Percentiles rank a stretch among this genome's conserved stretches.
phyloP scores from a whole-genome alignment of 2,329 filamentous ascomycete genomes.

The Dissoconium aciculare region DNA sequence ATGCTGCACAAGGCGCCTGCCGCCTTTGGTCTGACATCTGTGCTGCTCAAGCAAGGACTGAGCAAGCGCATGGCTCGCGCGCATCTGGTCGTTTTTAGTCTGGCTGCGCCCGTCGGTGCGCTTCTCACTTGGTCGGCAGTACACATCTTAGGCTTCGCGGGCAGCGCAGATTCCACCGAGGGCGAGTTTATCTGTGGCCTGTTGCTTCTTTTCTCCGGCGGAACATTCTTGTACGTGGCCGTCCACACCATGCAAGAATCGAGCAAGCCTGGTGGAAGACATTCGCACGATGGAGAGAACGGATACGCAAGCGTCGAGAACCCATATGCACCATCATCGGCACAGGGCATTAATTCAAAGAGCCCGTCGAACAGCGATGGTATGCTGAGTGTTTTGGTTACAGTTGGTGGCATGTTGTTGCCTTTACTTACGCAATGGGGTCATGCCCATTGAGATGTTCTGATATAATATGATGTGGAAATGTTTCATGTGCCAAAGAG shows the following conservation, averaged over 20 bases:
- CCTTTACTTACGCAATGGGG: conserved; percentile 66
- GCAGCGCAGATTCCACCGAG: conserved; percentile 40
- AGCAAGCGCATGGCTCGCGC: conserved; percentile 71
- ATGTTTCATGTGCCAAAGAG: too few relatives aligned
- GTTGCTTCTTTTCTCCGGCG: conserved; percentile 83
- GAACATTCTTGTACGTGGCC: conserved; percentile 94
- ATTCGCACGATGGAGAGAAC: conserved; percentile 26
- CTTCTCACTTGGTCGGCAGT: conserved; percentile 70
- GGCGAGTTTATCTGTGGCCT: conserved; percentile 84
- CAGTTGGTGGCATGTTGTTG: conserved; percentile 61
- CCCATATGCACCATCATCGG: conserved; percentile 10
- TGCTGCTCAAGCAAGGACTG: conserved; percentile 78
- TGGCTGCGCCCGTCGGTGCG: conserved; percentile 78
- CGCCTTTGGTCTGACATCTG: conserved; percentile 82
- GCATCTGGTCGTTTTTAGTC: conserved; percentile 78
- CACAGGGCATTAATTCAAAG: conserved; percentile 2
- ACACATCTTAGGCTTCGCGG: conserved; percentile 51
- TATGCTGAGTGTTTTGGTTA: conserved; percentile 46
- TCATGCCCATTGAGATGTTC: conserved; percentile 43
- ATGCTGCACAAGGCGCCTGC: conserved; percentile 85
- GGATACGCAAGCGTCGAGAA: conserved; percentile 15
- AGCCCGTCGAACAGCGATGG: conserved; percentile 4
- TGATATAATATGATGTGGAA: too few relatives aligned
- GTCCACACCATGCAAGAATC: conserved; percentile 97
- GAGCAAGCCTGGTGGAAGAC: conserved; percentile 28